These are phyloP conservation scores for Lepiota venenata DNA, from an alignment of 768 basidiomycete genomes.

Conservation along the genomic window DNA sequence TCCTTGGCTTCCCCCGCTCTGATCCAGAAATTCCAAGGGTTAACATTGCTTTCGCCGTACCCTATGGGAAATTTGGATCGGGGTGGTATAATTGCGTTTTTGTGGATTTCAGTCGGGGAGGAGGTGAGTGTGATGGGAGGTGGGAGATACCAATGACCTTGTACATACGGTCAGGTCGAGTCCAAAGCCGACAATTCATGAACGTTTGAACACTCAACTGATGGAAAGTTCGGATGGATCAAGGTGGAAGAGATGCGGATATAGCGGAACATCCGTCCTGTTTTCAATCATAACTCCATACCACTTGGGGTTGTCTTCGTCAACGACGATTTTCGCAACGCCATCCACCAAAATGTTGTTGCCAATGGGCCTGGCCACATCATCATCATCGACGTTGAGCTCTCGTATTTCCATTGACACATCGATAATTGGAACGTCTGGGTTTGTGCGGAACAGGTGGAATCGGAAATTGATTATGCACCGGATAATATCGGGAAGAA, in stretches of 20 bases:
- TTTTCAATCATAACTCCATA: slow-evolving; percentile 30
- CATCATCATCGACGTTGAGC: too few species aligned
- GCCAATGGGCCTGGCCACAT: slow-evolving; percentile 4
- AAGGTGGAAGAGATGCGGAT: slow-evolving; percentile 39
- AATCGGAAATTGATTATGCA: too few species aligned
- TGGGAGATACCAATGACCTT: slow-evolving; percentile 21
- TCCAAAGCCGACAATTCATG: too few species aligned
- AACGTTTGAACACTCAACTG: too few species aligned
- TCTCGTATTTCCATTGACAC: too few species aligned
- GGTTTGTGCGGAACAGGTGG: too few species aligned
- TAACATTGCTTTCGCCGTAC: slow-evolving; percentile 32
- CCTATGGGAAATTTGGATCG: slow-evolving; percentile 31
- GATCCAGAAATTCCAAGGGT: slow-evolving; percentile 30
- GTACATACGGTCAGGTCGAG: too few species aligned
- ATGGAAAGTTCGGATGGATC: slow-evolving; percentile 37
- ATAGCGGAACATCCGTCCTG: slow-evolving; percentile 26
- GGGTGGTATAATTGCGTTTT: slow-evolving; percentile 23
- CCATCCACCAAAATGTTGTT: slow-evolving; percentile 26
- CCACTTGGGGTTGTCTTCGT: slow-evolving; percentile 8
- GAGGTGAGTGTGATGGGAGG: slow-evolving; percentile 15
- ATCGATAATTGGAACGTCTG: too few species aligned
- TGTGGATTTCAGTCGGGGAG: background rate
- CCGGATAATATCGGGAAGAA: too few species aligned
- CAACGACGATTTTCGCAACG: slow-evolving; percentile 22
- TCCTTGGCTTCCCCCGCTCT: slow-evolving; percentile 28